These are phyloP conservation scores for Cercospora canescens DNA, from an alignment of 2,329 filamentous ascomycete genomes.

Conservation along the genomic window DNA sequence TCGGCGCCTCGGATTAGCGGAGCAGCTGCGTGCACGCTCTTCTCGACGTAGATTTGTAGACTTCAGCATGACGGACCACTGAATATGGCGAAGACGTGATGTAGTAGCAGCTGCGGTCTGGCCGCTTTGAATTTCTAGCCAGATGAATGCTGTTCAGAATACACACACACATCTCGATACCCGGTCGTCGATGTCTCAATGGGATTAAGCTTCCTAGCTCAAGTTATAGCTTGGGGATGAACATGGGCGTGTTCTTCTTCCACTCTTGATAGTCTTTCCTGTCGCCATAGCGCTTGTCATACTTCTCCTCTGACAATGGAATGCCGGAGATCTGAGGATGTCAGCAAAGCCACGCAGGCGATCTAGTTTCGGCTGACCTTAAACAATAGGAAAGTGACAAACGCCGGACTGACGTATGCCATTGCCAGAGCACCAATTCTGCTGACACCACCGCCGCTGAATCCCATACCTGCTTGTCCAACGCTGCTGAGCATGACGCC, in stretches of 20 bases:
- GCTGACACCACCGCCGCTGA: conserved; percentile 48
- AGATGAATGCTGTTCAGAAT: background rate
- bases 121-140: no score
- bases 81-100: no score
- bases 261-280: conserved; percentile 66
- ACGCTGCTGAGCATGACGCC: conserved; percentile 55
- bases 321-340: conserved; percentile 51
- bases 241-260: conserved; percentile 66
- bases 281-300: conserved; percentile 64
- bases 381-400: conserved; percentile 62
- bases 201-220: background rate
- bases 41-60: no score
- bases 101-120: background rate
- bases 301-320: conserved; percentile 67
- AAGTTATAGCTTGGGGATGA: conserved; percentile 60
- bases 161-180: background rate
- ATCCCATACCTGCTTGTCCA: conserved; percentile 58
- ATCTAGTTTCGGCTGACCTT: conserved; percentile 51
- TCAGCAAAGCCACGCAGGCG: background rate
- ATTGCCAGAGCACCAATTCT: conserved; percentile 50
- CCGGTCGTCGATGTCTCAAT: no score
- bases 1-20: background rate
- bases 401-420: conserved; percentile 62
- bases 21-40: background rate
- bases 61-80: no score